A percentile compares a stretch with the other conserved stretches of the same genome.
These are phyloP conservation scores for Moesziomyces aphidis DNA, from an alignment of 1,284 basidiomycete species.

Conservation along the genomic window DNA sequence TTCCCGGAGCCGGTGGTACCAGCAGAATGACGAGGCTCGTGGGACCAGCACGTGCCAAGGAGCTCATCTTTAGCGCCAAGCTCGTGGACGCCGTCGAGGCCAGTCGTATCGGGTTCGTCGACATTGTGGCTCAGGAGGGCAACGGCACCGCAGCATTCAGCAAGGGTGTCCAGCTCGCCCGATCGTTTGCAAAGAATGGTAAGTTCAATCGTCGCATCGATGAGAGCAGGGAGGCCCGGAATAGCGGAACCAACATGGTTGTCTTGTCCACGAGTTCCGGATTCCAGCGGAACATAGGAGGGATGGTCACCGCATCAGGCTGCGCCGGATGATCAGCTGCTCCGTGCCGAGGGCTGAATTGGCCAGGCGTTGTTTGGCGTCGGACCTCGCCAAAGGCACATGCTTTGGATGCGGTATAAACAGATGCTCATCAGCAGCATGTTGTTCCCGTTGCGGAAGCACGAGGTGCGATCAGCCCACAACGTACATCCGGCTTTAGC, in stretches of 20 bases:
- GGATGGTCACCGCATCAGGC: too few species aligned
- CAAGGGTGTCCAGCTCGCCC: constrained; percentile 32
- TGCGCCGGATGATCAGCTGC: constrained; percentile 1
- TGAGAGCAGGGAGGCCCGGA: constrained; percentile 1
- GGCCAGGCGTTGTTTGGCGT: neutral
- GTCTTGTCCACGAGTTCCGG: neutral
- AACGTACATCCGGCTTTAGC: neutral
- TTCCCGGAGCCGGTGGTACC: constrained; percentile 79
- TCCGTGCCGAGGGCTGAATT: constrained; percentile 6
- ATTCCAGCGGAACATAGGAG: neutral
- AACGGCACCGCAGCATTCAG: constrained; percentile 20
- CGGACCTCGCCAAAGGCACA: too few species aligned
- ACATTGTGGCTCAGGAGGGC: constrained; percentile 75
- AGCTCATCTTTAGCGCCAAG: constrained; percentile 83
- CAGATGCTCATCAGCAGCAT: neutral
- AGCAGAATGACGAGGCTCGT: constrained; percentile 85
- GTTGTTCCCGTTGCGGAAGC: neutral
- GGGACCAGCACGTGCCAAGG: constrained; percentile 85
- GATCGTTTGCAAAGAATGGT: constrained; percentile 74
- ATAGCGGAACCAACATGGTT: neutral
- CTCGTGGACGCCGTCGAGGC: constrained; percentile 78
- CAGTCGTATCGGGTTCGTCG: constrained; percentile 80
- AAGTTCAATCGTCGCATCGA: constrained; percentile 34
- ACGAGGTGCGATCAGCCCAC: neutral
- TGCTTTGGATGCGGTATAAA: neutral